Base-by-base conservation (phyloP, 2,329 filamentous ascomycete species). In the Venturia oleaginea region DNA sequence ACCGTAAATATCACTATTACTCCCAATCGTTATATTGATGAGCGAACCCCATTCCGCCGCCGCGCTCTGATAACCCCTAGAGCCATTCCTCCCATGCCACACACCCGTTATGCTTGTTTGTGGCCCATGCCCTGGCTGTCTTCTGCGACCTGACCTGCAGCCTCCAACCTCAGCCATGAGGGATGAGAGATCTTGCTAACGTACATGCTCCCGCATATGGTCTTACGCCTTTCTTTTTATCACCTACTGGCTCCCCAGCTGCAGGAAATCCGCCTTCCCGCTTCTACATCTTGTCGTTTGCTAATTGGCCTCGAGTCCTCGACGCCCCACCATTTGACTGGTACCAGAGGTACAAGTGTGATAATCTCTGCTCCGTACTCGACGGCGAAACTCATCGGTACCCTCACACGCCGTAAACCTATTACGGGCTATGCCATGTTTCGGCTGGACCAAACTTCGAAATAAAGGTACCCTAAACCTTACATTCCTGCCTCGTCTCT, bases 331-430 rank as follows among this genome's bases (percentile, higher is more conserved):
- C 43, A 38, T 27, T 63, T 11, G 51, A 15, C 38, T 40, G 51
- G 34, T 38, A 38, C 51, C 62, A 63, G 62, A 63, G 62, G 62
- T 63, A 57, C 51, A 63, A 51, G 62, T 63, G 62, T 63, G 62
- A 57, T 63, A 59, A 59, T 63, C 62, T 63, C 22, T 40, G 42
- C 34, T 38, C 62, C 62, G 24, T 63, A 51, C 34, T 63, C 51
- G 62, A 54, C 51, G 7, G 0, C 32, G 3, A 59, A 37, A 37
- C 37, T 37, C 22, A 40, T 37, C 43, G 59, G 59, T 60, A 60
- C 59, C 34, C 40, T 60, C 15, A 42, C 34, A 8, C 24, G 59
- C 59, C 37, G 34, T 43, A 27, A 38, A 34, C 51, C 51, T 57
- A 15, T 57, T 57, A 15, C 51, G 51, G 51, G 27, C 51, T 30